Conservation (phyloP, 495 filamentous ascomycete genomes). For the Coniosporium apollinis region DNA sequence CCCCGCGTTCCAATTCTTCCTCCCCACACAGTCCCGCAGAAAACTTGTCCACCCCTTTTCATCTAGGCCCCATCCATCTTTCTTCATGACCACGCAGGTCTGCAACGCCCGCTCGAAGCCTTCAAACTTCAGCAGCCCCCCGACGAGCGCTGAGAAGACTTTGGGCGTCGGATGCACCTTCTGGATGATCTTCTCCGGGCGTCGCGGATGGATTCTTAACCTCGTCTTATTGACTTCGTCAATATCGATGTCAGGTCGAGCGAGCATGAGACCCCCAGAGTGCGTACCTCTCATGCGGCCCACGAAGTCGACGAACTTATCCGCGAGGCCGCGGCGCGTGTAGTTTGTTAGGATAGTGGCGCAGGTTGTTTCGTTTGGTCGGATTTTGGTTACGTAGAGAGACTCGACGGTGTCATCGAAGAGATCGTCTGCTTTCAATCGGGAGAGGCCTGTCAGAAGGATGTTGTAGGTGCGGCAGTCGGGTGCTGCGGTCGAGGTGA, state of each 20-base stretch:
- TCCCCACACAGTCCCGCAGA: constrained; percentile 14
- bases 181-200: constrained; percentile 16
- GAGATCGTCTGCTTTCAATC: constrained; percentile 29
- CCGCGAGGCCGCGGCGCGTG: constrained; percentile 12
- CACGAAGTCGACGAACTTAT: constrained; percentile 13
- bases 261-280: constrained; percentile 13
- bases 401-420: constrained; percentile 36
- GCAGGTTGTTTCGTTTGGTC: constrained; percentile 37
- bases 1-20: constrained; percentile 14
- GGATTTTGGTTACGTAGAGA: constrained; percentile 29
- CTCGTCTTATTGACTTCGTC: constrained; percentile 9
- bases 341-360: constrained; percentile 39
- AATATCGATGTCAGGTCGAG: constrained; percentile 15
- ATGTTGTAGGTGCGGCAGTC: constrained; percentile 49
- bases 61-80: constrained; percentile 22
- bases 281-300: constrained; percentile 16
- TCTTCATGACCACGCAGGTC: constrained; percentile 17
- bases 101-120: constrained; percentile 16
- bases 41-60: constrained; percentile 13
- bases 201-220: constrained; percentile 7
- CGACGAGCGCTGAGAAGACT: constrained; percentile 18
- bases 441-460: constrained; percentile 27
- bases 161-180: constrained; percentile 18
- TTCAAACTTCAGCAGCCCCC: constrained; percentile 18
- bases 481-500: constrained; percentile 38